These are phyloP conservation scores for Pseudocercospora crystallina DNA, from an alignment of 2,329 filamentous ascomycete species.

Conservation along the genomic window DNA sequence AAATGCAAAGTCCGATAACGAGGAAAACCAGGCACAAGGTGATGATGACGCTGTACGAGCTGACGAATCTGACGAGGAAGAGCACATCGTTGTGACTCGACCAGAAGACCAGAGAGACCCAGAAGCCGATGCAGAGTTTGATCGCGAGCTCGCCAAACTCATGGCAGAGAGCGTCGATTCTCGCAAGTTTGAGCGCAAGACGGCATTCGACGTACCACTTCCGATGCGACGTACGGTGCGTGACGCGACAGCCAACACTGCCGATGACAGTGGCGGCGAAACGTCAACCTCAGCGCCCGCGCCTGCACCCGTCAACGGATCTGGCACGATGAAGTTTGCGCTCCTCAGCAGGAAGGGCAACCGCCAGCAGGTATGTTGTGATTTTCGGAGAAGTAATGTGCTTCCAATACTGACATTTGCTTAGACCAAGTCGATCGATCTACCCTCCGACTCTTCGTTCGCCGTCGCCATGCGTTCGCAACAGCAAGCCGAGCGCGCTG, in stretches of 20 bases:
- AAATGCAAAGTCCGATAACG: conserved; percentile 56
- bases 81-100: conserved; percentile 87
- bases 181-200: conserved; percentile 91
- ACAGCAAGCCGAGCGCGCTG: conserved; percentile 90
- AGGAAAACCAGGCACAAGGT: conserved; percentile 46
- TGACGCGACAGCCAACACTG: conserved; percentile 47
- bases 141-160: conserved; percentile 95
- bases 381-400: background rate
- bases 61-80: conserved; percentile 65
- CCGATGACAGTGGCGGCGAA: conserved; percentile 44
- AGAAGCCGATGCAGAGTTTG: conserved; percentile 94
- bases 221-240: conserved; percentile 73
- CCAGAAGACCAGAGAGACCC: conserved; percentile 89
- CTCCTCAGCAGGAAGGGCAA: conserved; percentile 95
- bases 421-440: conserved; percentile 84
- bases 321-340: conserved; percentile 89
- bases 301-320: conserved; percentile 35
- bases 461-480: conserved; percentile 95
- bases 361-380: conserved; percentile 72
- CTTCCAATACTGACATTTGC: background rate
- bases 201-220: conserved; percentile 93
- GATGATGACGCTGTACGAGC: conserved; percentile 54
- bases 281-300: conserved; percentile 27
- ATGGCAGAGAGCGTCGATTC: conserved; percentile 97
- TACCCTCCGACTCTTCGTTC: conserved; percentile 89